These are phyloP conservation scores for Parachaetomium inaequale DNA, from an alignment of 495 filamentous ascomycete species.

Conservation along the genomic window DNA sequence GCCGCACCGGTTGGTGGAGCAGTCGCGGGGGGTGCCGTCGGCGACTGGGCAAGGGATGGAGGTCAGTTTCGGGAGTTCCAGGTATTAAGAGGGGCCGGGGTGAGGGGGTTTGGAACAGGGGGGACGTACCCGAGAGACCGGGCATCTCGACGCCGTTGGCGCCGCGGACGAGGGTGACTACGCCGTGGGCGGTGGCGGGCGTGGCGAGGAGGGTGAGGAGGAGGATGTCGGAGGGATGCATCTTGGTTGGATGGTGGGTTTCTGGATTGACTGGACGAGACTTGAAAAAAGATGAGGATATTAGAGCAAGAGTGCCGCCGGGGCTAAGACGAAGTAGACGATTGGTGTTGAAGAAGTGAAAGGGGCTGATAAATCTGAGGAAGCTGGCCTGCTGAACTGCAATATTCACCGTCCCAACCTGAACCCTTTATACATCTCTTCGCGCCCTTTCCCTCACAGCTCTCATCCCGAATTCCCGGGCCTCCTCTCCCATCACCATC, in stretches of 20 bases:
- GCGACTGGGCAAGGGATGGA: constrained; percentile 37
- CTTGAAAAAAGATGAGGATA: background rate
- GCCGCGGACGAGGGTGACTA: constrained; percentile 49
- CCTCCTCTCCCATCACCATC: background rate
- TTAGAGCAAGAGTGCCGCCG: constrained; percentile 7
- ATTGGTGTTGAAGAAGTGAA: background rate
- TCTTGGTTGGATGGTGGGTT: constrained; percentile 15
- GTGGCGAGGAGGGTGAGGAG: constrained; percentile 29
- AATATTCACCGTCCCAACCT: background rate
- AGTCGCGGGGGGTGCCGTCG: constrained; percentile 57
- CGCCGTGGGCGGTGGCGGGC: constrained; percentile 42
- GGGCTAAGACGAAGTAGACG: constrained; percentile 3
- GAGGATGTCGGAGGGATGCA: constrained; percentile 32
- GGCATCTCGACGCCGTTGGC: constrained; percentile 56
- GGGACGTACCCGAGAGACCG: constrained; percentile 43
- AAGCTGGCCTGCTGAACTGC: background rate
- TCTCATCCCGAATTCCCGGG: background rate
- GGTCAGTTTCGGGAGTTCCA: constrained; percentile 12
- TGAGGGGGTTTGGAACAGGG: background rate
- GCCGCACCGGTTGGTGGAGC: constrained; percentile 49
- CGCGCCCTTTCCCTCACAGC: background rate
- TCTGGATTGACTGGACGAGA: background rate
- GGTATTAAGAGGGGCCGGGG: background rate
- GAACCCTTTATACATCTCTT: background rate
- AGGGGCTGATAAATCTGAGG: background rate